Conservation (phyloP, 2,329 filamentous ascomycete genomes). For the Colletotrichum euphorbiae region DNA sequence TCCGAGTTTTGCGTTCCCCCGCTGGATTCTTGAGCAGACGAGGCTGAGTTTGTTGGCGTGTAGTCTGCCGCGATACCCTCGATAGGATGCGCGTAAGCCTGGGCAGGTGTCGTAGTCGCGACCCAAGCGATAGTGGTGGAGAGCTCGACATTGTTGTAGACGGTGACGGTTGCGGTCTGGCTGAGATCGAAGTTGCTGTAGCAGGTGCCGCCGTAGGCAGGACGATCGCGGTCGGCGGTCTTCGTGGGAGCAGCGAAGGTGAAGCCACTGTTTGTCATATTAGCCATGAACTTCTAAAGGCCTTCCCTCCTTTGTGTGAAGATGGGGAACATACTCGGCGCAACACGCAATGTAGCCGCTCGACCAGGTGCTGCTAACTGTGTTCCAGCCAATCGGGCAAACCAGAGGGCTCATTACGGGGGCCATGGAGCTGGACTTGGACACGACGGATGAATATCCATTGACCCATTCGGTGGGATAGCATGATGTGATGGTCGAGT, state of each 20-base stretch:
- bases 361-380: constrained; percentile 33
- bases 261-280: constrained; percentile 11
- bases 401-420: constrained; percentile 34
- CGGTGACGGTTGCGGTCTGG: constrained; percentile 36
- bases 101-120: constrained; percentile 32
- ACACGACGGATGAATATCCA: constrained; percentile 31
- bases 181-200: constrained; percentile 35
- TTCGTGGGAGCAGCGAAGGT: constrained; percentile 28
- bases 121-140: constrained; percentile 34
- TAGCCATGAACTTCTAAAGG: background rate
- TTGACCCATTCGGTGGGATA: constrained; percentile 32
- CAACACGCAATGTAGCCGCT: constrained; percentile 36
- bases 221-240: constrained; percentile 25
- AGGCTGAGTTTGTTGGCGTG: constrained; percentile 17
- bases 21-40: background rate
- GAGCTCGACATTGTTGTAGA: constrained; percentile 31
- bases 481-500: constrained; percentile 31
- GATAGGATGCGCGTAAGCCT: constrained; percentile 36
- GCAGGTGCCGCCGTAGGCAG: constrained; percentile 35
- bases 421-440: constrained; percentile 33
- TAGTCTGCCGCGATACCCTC: constrained; percentile 34
- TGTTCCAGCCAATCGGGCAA: constrained; percentile 34
- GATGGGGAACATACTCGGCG: constrained; percentile 22
- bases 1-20: constrained; percentile 27
- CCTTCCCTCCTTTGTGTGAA: too few relatives aligned